Conservation (phyloP, 1,284 basidiomycete species). For the Ganoderma lucidum region DNA sequence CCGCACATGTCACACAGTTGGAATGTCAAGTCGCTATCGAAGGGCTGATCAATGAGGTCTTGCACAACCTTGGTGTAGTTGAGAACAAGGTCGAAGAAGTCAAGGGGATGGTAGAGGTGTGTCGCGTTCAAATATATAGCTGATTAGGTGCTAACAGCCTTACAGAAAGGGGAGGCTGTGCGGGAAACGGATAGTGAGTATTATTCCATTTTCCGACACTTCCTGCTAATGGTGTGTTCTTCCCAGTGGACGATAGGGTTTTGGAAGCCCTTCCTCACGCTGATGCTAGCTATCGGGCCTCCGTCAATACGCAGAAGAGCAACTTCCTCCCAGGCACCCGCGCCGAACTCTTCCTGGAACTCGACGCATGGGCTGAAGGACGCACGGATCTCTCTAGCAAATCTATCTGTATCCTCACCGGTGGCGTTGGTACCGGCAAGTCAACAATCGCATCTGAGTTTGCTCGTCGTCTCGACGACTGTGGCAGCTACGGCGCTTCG, state of each 20-base stretch:
- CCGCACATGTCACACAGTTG: background rate
- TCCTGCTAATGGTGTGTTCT: background rate
- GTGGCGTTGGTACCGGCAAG: background rate
- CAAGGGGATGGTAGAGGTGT: background rate
- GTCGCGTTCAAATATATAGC: background rate
- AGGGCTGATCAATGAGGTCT: background rate
- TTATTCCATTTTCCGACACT: background rate
- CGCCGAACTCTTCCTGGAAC: constrained; percentile 12
- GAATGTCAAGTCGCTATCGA: background rate
- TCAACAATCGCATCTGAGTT: background rate
- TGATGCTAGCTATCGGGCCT: constrained; percentile 16
- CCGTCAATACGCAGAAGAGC: constrained; percentile 14
- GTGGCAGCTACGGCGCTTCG: background rate
- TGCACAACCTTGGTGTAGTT: background rate
- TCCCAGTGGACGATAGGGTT: background rate
- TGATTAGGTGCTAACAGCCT: background rate
- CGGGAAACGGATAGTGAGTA: background rate
- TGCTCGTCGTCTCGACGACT: background rate
- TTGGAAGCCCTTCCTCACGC: constrained; percentile 5
- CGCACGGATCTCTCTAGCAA: background rate
- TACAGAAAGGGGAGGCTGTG: background rate
- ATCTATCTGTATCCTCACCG: background rate
- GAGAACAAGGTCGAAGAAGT: background rate
- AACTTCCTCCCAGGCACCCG: constrained; percentile 30
- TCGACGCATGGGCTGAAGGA: constrained; percentile 23